Conservation (phyloP, 2,329 filamentous ascomycete species). For the Colletotrichum limetticola region DNA sequence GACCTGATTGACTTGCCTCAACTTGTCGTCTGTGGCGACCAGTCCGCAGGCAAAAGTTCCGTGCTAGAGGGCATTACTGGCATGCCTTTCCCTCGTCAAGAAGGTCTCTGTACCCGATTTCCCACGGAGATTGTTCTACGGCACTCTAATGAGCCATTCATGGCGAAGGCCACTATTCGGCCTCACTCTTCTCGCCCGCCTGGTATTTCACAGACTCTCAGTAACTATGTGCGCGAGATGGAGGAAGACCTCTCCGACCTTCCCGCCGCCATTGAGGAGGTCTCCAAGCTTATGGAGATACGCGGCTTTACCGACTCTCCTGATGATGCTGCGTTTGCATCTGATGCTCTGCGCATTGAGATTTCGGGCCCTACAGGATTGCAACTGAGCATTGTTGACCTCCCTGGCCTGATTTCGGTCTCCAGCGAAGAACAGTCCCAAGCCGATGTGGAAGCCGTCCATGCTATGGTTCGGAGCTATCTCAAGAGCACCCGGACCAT, state of each 20-base stretch:
- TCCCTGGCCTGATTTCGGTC: constrained; percentile 56
- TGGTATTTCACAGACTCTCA: not conserved
- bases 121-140: constrained; percentile 65
- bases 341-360: constrained; percentile 41
- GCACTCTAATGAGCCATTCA: constrained; percentile 29
- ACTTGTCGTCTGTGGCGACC: constrained; percentile 66
- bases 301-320: constrained; percentile 27
- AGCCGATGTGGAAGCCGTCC: constrained; percentile 46
- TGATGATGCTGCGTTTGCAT: constrained; percentile 21
- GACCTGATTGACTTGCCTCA: constrained; percentile 53
- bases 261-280: constrained; percentile 19
- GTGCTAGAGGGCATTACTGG: constrained; percentile 67
- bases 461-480: constrained; percentile 51
- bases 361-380: constrained; percentile 37
- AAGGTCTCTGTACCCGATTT: constrained; percentile 65
- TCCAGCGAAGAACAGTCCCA: constrained; percentile 47
- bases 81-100: constrained; percentile 63
- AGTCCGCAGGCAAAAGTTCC: constrained; percentile 67
- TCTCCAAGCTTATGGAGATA: constrained; percentile 27
- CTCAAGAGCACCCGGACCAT: constrained; percentile 54
- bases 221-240: constrained; percentile 19
- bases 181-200: constrained; percentile 12
- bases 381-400: constrained; percentile 59
- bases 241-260: constrained; percentile 27
- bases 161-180: constrained; percentile 14